These are phyloP conservation scores for Geotrichum reessii DNA, from an alignment of 1,139 yeast genomes.

Conservation along the genomic window DNA sequence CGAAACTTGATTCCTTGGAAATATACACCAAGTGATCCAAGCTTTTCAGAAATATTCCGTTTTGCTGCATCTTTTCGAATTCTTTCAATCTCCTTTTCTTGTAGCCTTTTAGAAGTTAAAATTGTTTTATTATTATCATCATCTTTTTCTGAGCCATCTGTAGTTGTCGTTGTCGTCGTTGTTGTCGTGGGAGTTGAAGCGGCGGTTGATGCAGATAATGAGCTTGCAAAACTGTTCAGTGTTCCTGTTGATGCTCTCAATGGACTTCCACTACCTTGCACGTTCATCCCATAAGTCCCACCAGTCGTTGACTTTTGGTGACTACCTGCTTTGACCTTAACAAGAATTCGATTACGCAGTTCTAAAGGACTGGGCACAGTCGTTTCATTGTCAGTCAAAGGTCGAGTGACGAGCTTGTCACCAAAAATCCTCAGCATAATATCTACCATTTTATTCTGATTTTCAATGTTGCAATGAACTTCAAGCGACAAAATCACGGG, in stretches of 20 bases:
- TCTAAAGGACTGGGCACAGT: slow-evolving; percentile 67
- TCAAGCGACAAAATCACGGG: slow-evolving; percentile 89
- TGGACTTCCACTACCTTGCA: background rate
- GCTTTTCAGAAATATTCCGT: slow-evolving; percentile 32
- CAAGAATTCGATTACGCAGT: slow-evolving; percentile 59
- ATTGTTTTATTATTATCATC: background rate
- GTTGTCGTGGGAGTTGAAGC: slow-evolving; percentile 3
- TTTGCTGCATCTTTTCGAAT: slow-evolving; percentile 10
- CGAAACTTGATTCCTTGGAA: slow-evolving; percentile 70
- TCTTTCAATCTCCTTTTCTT: background rate
- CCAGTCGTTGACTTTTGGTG: slow-evolving; percentile 37
- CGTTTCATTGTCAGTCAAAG: slow-evolving; percentile 32
- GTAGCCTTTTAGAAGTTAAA: background rate
- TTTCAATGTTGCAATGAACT: slow-evolving; percentile 62
- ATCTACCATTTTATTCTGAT: slow-evolving; percentile 55
- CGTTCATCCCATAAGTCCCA: slow-evolving; percentile 19
- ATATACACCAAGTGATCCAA: slow-evolving; percentile 61
- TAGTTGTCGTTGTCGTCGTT: slow-evolving; percentile 2
- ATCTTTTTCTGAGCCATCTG: slow-evolving; percentile 7
- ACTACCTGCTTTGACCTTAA: slow-evolving; percentile 58
- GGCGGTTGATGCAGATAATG: background rate
- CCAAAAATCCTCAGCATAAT: slow-evolving; percentile 55
- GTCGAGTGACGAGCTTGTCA: slow-evolving; percentile 48
- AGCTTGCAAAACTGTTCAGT: background rate
- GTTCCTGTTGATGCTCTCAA: background rate